These are phyloP conservation scores for Russula virescens DNA, from an alignment of 768 basidiomycete genomes.

Conservation along the genomic window DNA sequence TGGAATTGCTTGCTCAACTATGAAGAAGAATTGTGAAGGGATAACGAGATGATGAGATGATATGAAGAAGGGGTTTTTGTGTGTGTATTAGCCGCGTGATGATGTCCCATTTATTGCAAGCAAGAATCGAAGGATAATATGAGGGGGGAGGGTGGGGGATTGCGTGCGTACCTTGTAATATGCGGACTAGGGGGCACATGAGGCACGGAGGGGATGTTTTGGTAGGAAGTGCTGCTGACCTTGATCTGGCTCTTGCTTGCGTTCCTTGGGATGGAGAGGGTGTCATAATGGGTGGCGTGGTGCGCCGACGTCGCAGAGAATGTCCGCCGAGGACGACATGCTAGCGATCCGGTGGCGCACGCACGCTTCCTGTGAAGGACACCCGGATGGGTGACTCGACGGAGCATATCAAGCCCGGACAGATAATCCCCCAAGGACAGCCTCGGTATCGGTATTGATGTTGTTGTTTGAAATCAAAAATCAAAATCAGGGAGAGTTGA, in stretches of 20 bases:
- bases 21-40: no score
- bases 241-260: constrained; percentile 36
- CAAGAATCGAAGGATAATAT: neutral
- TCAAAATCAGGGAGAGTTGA: no score
- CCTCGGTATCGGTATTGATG: no score
- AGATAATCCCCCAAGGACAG: no score
- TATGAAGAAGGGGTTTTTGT: no score
- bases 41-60: no score
- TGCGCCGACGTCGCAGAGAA: constrained; percentile 1
- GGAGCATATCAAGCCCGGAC: neutral
- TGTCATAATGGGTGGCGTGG: constrained; percentile 32
- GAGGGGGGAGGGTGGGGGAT: neutral
- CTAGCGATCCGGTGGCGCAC: neutral
- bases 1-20: constrained; percentile 47
- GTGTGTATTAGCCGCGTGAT: neutral
- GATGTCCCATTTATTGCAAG: neutral
- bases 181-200: constrained; percentile 28
- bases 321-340: neutral
- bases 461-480: no score
- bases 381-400: neutral
- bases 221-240: constrained; percentile 23
- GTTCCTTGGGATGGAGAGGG: constrained; percentile 32
- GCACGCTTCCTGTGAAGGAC: neutral
- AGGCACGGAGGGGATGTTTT: neutral
- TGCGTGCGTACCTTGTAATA: constrained; percentile 33